A percentile compares a stretch with the other conserved stretches of the same genome.
These are phyloP conservation scores for Cyclospora cayetanensis DNA, from an alignment of 169 alveolate species.

Conservation along the genomic window DNA sequence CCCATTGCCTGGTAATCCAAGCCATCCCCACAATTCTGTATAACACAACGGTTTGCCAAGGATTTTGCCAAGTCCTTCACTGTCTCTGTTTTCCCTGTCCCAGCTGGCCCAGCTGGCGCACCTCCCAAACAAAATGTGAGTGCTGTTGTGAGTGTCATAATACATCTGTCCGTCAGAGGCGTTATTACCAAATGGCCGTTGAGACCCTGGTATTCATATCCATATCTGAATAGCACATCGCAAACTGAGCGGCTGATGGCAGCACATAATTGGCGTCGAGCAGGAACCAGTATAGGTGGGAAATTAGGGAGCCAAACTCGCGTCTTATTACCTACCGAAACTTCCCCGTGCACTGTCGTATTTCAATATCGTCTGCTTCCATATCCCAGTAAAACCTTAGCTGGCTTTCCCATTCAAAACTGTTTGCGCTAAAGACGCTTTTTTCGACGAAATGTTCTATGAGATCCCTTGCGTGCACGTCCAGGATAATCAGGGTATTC, in stretches of 20 bases:
- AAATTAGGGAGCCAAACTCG: too few species aligned
- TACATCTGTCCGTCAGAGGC: constrained; percentile 96
- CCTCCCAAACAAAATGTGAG: constrained; percentile 94
- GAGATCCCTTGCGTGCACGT: constrained; percentile 97
- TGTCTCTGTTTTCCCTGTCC: constrained; percentile 95
- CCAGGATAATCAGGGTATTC: constrained; percentile 95
- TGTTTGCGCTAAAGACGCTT: constrained; percentile 87
- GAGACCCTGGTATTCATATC: constrained; percentile 97
- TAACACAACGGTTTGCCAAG: constrained; percentile 95
- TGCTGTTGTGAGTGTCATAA: constrained; percentile 95
- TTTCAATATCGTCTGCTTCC: constrained; percentile 88
- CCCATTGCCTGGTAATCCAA: constrained; percentile 93
- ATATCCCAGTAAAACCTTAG: constrained; percentile 94
- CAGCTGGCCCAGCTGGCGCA: constrained; percentile 98
- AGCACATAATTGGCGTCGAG: background rate
- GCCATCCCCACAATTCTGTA: constrained; percentile 96
- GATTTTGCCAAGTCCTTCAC: constrained; percentile 97
- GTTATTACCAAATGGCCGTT: constrained; percentile 95
- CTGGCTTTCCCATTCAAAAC: constrained; percentile 97
- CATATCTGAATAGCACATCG: constrained; percentile 78
- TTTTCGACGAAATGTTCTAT: constrained; percentile 93
- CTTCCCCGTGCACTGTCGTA: constrained; percentile 91
- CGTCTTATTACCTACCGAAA: constrained; percentile 68
- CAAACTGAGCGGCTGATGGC: background rate
- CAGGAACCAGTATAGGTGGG: too few species aligned